Evolutionary conservation across 129 eudicot genomes (phyloP).

Genomic region (Flaveria brownii): DNA sequence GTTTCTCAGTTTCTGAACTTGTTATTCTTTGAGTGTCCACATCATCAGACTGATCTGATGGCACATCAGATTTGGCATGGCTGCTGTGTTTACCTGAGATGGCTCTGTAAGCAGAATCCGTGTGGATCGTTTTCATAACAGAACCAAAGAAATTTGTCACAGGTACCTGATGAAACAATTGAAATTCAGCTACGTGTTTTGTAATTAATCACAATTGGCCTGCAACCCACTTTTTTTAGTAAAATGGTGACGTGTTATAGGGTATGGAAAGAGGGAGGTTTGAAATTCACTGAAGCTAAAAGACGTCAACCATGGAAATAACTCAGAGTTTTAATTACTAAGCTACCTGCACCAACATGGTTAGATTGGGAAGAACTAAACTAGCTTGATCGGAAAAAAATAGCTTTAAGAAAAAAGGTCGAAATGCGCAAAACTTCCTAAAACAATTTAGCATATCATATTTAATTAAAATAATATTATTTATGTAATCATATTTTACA

Average conservation of each 20-base stretch:
- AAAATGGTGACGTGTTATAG: not conserved
- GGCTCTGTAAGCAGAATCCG: slow-evolving; percentile 74
- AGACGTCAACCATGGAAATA: not conserved
- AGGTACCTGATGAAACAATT: slow-evolving; percentile 62
- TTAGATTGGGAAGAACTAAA: not conserved
- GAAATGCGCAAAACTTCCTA: not conserved
- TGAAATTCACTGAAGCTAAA: slow-evolving; percentile 9
- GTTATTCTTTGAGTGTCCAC: slow-evolving; percentile 30
- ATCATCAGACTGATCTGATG: slow-evolving; percentile 32
- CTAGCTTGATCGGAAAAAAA: not conserved
- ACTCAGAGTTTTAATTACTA: not conserved
- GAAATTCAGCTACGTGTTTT: not conserved
- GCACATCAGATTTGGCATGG: slow-evolving; percentile 27
- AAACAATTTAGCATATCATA: not conserved
- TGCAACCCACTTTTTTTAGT: not conserved
- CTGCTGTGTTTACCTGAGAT: slow-evolving; percentile 42
- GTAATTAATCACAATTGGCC: not conserved
- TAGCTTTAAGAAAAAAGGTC: not conserved
- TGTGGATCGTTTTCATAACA: slow-evolving; percentile 93
- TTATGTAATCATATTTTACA: not conserved
- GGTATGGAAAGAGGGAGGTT: not conserved
- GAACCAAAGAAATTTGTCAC: slow-evolving; percentile 98
- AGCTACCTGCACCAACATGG: not conserved
- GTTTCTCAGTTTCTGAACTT: slow-evolving; percentile 41
- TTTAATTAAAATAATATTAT: not conserved